A percentile compares a stretch with the other conserved stretches of the same genome.
phyloP scores from a whole-genome alignment of 108 stramenopile species.

The Pseudonitzschia multiseries region DNA sequence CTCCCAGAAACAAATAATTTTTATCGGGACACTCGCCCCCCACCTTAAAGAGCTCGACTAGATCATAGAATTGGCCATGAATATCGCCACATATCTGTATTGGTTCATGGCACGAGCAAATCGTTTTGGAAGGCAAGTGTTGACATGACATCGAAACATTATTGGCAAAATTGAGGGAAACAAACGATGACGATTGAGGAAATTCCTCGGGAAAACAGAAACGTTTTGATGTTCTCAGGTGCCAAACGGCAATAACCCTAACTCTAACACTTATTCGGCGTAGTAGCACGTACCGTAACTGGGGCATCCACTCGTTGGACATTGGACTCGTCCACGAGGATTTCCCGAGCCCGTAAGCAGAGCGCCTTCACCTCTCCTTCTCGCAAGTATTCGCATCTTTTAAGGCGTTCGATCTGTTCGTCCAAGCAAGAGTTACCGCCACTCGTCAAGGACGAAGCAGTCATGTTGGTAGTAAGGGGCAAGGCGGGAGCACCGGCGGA shows the following conservation, averaged over 20 bases:
- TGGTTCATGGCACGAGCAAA: neutral
- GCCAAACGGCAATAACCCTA: too few species aligned
- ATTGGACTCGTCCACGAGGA: conserved; percentile 98
- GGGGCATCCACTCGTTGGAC: conserved; percentile 98
- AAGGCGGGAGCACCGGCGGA: conserved; percentile 16
- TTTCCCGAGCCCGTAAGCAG: conserved; percentile 95
- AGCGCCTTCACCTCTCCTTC: conserved; percentile 98
- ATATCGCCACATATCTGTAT: conserved; percentile 96
- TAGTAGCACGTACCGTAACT: conserved; percentile 80
- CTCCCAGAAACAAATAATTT: conserved; percentile 98
- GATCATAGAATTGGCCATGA: conserved; percentile 99
- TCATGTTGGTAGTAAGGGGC: conserved; percentile 58
- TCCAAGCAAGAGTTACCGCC: conserved; percentile 77
- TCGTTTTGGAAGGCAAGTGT: neutral
- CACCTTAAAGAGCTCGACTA: conserved; percentile 97
- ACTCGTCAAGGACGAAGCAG: conserved; percentile 53
- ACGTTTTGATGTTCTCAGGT: neutral
- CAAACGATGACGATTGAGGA: too few species aligned
- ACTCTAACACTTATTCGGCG: neutral
- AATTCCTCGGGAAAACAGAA: neutral
- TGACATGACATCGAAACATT: too few species aligned
- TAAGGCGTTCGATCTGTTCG: conserved; percentile 91
- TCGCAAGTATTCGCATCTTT: conserved; percentile 96
- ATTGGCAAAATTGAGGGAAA: too few species aligned
- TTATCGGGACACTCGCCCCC: conserved; percentile 98